Conservation (phyloP, 345 rosid species). For the Hibiscus trionum region DNA sequence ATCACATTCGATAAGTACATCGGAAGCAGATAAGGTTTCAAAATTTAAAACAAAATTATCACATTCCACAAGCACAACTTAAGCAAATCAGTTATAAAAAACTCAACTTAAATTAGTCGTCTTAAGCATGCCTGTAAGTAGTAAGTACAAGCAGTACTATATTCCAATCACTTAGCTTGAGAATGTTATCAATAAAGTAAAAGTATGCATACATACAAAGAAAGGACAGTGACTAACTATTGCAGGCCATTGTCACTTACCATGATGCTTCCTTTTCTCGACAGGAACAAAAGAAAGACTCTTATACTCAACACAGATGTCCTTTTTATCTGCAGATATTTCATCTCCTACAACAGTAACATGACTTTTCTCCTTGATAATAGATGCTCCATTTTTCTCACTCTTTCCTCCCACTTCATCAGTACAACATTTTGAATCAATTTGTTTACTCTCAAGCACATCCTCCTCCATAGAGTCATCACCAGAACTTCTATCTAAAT, state of each 20-base stretch:
- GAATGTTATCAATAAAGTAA: not conserved
- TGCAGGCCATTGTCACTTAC: constrained; percentile 29
- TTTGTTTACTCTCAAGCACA: constrained; percentile 64
- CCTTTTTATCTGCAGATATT: constrained; percentile 32
- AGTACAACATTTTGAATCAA: constrained; percentile 53
- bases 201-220: not conserved
- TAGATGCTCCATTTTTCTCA: constrained; percentile 35
- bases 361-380: constrained; percentile 36
- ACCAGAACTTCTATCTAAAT: constrained; percentile 92
- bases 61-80: too few relatives aligned
- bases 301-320: constrained; percentile 29
- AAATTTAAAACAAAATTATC: too few relatives aligned
- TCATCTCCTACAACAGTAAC: constrained; percentile 42
- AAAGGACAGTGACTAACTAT: not conserved
- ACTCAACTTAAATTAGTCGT: too few relatives aligned
- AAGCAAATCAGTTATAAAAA: too few relatives aligned
- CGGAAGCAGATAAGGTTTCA: too few relatives aligned
- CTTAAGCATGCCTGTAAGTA: too few relatives aligned
- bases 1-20: not conserved
- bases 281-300: constrained; percentile 28
- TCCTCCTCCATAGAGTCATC: constrained; percentile 97
- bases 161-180: too few relatives aligned
- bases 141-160: too few relatives aligned
- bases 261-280: constrained; percentile 79
- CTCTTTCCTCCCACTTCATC: constrained; percentile 44